Conservation (phyloP, 495 filamentous ascomycete species). For the Hypomontagnella submonticulosa region DNA sequence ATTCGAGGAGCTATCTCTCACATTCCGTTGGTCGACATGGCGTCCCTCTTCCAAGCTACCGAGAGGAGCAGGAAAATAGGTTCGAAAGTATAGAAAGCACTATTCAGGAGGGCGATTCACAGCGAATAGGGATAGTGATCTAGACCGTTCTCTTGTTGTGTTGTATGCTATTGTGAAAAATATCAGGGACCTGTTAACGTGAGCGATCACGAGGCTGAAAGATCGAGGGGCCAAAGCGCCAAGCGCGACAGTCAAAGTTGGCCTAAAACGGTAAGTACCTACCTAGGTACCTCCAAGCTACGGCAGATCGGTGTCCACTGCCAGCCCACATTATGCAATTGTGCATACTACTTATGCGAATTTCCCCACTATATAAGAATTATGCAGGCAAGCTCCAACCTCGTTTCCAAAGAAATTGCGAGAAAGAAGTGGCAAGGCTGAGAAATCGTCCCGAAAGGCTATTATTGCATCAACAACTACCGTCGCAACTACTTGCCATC, state of each 20-base stretch:
- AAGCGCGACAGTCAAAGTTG: constrained; percentile 26
- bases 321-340: constrained; percentile 26
- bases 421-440: constrained; percentile 50
- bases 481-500: not conserved
- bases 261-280: constrained; percentile 20
- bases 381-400: constrained; percentile 26
- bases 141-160: too few relatives aligned
- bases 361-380: constrained; percentile 17
- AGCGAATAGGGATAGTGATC: too few relatives aligned
- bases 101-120: constrained; percentile 10
- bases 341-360: constrained; percentile 7
- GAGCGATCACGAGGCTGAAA: not conserved
- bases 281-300: constrained; percentile 4
- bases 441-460: constrained; percentile 43
- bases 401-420: constrained; percentile 31
- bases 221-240: constrained; percentile 36
- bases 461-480: constrained; percentile 12
- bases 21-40: constrained; percentile 43
- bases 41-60: constrained; percentile 8
- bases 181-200: not conserved
- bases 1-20: constrained; percentile 28
- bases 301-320: not conserved
- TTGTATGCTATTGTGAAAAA: not conserved
- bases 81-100: constrained; percentile 1
- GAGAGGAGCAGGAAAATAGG: not conserved